Conservation (phyloP, 2,329 filamentous ascomycete genomes). For the Alternaria rosae region DNA sequence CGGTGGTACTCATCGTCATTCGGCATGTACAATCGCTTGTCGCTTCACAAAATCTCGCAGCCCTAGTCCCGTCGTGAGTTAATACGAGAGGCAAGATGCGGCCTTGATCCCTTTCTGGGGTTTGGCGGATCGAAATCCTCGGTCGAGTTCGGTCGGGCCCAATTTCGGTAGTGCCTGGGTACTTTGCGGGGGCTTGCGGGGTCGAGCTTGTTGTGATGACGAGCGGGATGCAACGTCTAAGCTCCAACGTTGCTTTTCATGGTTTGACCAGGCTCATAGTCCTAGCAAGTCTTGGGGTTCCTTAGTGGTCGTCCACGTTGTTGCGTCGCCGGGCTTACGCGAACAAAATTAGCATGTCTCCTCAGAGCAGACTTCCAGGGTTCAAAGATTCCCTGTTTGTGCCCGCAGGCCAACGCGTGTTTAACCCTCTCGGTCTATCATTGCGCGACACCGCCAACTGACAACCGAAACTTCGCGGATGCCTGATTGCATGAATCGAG, state of each 20-base stretch:
- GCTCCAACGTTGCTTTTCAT: neutral
- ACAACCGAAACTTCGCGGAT: neutral
- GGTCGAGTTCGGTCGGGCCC: conserved; percentile 1
- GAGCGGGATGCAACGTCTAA: neutral
- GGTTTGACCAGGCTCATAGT: neutral
- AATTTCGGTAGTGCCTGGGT: conserved; percentile 3
- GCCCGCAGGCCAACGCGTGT: neutral
- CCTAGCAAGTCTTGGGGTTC: neutral
- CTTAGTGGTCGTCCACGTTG: neutral
- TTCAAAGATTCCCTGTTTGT: neutral
- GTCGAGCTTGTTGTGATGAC: neutral
- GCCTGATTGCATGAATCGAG: neutral
- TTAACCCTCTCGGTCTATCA: neutral
- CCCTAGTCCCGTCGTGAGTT: neutral
- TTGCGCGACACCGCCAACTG: neutral
- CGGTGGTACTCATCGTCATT: conserved; percentile 1
- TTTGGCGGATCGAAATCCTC: neutral
- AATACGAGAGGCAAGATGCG: neutral
- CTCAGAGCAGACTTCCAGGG: neutral
- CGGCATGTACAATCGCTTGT: neutral
- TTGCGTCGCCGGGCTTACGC: neutral
- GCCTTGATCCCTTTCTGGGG: neutral
- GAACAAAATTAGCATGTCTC: neutral
- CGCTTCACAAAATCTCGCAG: neutral
- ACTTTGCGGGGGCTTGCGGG: conserved; percentile 4